Percentiles rank a stretch among this genome's conserved stretches.
These are phyloP conservation scores for Tolypocladium tundrense DNA, from an alignment of 2,329 filamentous ascomycete genomes.

Conservation along the genomic window DNA sequence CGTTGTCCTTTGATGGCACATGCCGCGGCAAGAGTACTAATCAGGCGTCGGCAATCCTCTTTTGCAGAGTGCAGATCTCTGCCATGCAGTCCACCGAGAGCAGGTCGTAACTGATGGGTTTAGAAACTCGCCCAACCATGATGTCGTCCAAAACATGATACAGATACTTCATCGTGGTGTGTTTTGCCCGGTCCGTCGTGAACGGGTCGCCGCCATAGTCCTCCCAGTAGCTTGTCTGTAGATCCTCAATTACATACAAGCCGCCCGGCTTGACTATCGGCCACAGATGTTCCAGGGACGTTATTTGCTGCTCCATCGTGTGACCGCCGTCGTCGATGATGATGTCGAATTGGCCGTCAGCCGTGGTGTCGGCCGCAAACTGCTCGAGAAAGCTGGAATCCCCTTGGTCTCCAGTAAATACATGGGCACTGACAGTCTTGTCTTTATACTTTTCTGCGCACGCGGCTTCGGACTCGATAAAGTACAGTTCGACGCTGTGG, in stretches of 20 bases:
- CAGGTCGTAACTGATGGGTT: constrained; percentile 13
- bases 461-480: constrained; percentile 26
- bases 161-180: constrained; percentile 16
- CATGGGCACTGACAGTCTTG: constrained; percentile 22
- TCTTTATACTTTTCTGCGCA: constrained; percentile 25
- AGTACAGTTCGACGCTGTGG: constrained; percentile 27
- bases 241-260: constrained; percentile 24
- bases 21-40: neutral
- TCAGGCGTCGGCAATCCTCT: constrained; percentile 6
- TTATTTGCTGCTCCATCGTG: constrained; percentile 26
- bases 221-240: constrained; percentile 17
- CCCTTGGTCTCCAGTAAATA: constrained; percentile 29
- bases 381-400: constrained; percentile 22
- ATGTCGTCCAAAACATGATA: constrained; percentile 16
- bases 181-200: constrained; percentile 9
- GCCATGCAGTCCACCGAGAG: constrained; percentile 17
- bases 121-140: constrained; percentile 9
- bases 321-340: constrained; percentile 30
- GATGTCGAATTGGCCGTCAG: constrained; percentile 22
- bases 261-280: constrained; percentile 23
- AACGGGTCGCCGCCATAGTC: constrained; percentile 14
- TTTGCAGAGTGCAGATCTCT: constrained; percentile 17
- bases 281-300: constrained; percentile 23
- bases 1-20: neutral
- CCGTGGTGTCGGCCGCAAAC: constrained; percentile 20